Conservation (phyloP, 495 filamentous ascomycete species). For the Lasiosphaeriaceae sp. region DNA sequence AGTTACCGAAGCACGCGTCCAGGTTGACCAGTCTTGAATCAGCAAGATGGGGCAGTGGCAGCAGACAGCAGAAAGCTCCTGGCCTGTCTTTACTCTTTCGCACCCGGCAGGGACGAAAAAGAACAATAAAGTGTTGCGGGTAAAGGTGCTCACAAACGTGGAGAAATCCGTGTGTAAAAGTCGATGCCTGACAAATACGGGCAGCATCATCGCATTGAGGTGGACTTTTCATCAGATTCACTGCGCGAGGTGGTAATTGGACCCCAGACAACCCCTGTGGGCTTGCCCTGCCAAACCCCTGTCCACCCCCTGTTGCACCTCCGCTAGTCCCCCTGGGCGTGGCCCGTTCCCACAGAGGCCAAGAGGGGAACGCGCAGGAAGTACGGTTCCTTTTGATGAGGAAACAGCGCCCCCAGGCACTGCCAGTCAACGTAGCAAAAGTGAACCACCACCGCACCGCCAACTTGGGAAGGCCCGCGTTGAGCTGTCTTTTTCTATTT, state of each 20-base stretch:
- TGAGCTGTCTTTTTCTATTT: not conserved
- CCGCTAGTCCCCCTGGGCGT: not conserved
- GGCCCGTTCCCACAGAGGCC: not conserved
- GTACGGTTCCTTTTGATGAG: not conserved
- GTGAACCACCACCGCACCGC: not conserved
- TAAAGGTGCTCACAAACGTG: too few species aligned
- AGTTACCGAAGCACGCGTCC: too few species aligned
- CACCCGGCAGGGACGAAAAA: too few species aligned
- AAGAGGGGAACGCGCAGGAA: not conserved
- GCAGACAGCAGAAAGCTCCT: too few species aligned
- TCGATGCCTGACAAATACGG: not conserved
- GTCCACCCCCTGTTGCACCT: too few species aligned
- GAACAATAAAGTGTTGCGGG: too few species aligned
- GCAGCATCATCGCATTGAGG: not conserved
- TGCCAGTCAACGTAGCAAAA: not conserved
- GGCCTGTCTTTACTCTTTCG: too few species aligned
- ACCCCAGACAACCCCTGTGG: not conserved
- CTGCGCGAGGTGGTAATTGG: not conserved
- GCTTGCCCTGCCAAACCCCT: not conserved
- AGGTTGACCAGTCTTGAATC: too few species aligned
- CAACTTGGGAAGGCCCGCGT: not conserved
- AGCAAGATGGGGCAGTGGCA: too few species aligned
- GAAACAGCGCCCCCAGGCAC: not conserved
- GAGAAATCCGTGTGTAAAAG: not conserved
- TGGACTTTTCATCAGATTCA: not conserved